Evolutionary conservation across 2,329 filamentous ascomycete genomes (phyloP), one percentile per base, ranked within the genome.

Genomic region (Aspergillus sp.): DNA sequence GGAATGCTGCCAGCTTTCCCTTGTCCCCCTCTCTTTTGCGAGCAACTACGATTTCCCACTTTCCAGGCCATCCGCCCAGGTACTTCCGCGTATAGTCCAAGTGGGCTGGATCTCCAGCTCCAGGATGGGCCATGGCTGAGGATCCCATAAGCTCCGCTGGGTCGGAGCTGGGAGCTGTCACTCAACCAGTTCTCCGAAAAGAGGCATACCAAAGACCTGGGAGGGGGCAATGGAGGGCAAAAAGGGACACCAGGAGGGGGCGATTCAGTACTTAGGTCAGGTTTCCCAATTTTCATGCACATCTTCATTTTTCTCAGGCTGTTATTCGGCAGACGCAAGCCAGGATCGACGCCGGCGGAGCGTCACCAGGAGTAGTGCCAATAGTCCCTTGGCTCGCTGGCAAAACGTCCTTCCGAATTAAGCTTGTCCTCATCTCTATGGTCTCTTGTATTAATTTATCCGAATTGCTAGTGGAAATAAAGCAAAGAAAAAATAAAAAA

Each of bases 341-440:
- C 64, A 50, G 66, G 71, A 72, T 74, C 71, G 71, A 73, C 71
- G 67, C 66, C 64, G 69, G 68, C 57, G 65, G 65, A 67, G 66
- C 66, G 52, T 60, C 63, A 57, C 60, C 59, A 59, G 67, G 65
- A 66, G 67, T 68, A 71, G 70, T 71, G 66, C 64, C 71, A 73
- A 73, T 73, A 73, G 71, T 73, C 62, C 47, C 51, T 24, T 34
- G 42, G 6, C 22, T 53, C 51, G 20, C 38, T 20, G n/a, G 30
- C 51, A 47, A 30, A 47, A 47, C 51, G 51, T 30, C 51, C 30
- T 34, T 53, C 42, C 51, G 42, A 45, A 11, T 53, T 53, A 44
- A 53, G 51, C 51, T 53, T 47, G 49, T 44, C 30, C 34, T 12
- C 17, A 41, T 41, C 48, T 41, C 48, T 48, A 22, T 17, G n/a